Evolutionary conservation across 1,139 yeast species (phyloP), one percentile per base, ranked within the genome.

Genomic region (Scheffersomyces cryptocercus): DNA sequence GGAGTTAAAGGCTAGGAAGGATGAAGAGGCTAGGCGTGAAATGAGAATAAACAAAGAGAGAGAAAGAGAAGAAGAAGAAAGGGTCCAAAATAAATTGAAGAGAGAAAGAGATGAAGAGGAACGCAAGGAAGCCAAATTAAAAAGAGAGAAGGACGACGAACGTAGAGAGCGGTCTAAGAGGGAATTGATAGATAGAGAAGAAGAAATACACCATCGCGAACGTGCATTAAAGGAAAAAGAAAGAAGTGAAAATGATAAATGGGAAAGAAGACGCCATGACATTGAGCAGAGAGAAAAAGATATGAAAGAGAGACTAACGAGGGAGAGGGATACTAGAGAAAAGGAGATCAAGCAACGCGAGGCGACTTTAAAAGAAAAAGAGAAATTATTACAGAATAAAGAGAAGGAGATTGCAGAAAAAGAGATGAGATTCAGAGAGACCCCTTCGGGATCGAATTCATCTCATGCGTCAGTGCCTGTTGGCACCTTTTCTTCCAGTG

Each of bases 361-460:
- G 41, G 38, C 37, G 5, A 51, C 45, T 24, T 41, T 49, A 12
- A 49, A 49, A 29, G 50, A 48, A 28, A 40, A 41, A 15, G 53
- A 50, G 28, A 40, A 40, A 11, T 46, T 41, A 16, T 14, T 29
- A 5, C 38, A 35, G 41, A 38, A 11, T 35, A 65, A 30, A 52
- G 74, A 26, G 77, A 79, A 59, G 16, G 71, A 72, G 49, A 43
- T 68, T 38, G 67, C 65, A 38, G 67, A 65, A 37, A 75, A 73
- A 48, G 65, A 76, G 44, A 54, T 62, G 44, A 41, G 29, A 29
- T 32, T 39, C 11, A 7, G 52, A 49, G 35, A 47, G 42, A 38
- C 4, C 30, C 3, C 46, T 49, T 28, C 39, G 35, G 12, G 15
- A 11, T 10, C 26, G 26, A 20, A 20, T 6, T 20, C 26, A 20